Percentiles rank a stretch among this genome's conserved stretches.
phyloP scores from a whole-genome alignment of 2,329 filamentous ascomycete genomes.

The Pseudopyrenochaeta lycopersici region DNA sequence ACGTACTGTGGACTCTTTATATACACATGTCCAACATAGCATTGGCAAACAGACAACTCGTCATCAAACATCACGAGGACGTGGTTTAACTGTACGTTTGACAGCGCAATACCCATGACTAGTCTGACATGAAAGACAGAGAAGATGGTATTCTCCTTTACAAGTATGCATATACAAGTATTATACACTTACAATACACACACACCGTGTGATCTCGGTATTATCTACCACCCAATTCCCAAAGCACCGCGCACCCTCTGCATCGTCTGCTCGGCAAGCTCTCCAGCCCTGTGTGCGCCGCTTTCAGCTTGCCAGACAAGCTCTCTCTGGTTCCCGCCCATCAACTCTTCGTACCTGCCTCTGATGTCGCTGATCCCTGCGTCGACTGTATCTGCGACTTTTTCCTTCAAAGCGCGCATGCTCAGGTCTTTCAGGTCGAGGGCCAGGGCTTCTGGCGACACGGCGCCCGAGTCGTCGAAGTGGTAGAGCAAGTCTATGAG shows the following conservation, averaged over 20 bases:
- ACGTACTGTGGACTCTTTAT: too few relatives aligned
- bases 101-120: too few relatives aligned
- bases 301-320: constrained; percentile 66
- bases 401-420: constrained; percentile 70
- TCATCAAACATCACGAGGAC: too few relatives aligned
- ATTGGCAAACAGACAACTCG: too few relatives aligned
- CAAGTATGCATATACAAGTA: too few relatives aligned
- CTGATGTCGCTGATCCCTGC: constrained; percentile 64
- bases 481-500: constrained; percentile 81
- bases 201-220: not conserved
- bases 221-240: constrained; percentile 25
- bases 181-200: too few relatives aligned
- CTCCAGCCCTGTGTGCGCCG: constrained; percentile 69
- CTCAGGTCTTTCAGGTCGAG: constrained; percentile 54
- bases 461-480: constrained; percentile 60
- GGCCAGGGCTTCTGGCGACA: constrained; percentile 57
- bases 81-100: too few relatives aligned
- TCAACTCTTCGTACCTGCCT: constrained; percentile 63
- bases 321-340: constrained; percentile 60
- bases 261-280: constrained; percentile 66
- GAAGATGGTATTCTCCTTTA: too few relatives aligned
- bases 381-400: constrained; percentile 67
- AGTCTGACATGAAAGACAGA: too few relatives aligned
- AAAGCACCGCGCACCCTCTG: constrained; percentile 29
- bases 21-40: too few relatives aligned